Evolutionary conservation across 2,329 filamentous ascomycete genomes (phyloP).

Genomic region (Diaporthe sp.): DNA sequence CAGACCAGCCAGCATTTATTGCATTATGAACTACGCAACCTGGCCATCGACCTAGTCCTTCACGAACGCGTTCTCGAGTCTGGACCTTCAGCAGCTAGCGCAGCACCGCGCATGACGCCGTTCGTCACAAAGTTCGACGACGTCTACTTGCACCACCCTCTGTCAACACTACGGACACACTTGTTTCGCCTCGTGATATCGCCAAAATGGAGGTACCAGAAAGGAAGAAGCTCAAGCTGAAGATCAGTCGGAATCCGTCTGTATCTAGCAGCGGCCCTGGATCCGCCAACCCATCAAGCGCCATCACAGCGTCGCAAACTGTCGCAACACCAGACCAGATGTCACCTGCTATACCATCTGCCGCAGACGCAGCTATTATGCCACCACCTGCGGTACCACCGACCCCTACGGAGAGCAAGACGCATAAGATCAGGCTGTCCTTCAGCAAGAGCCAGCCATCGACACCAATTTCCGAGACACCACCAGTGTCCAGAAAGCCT

Average conservation of each 20-base stretch:
- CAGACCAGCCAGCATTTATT: not conserved
- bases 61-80: not conserved
- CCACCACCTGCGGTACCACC: slow-evolving; percentile 37
- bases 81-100: not conserved
- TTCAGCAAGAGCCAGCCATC: slow-evolving; percentile 43
- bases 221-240: slow-evolving; percentile 38
- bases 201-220: slow-evolving; percentile 37
- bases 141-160: not conserved
- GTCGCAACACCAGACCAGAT: slow-evolving; percentile 36
- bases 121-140: not conserved
- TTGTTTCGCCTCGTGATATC: not conserved
- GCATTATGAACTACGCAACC: slow-evolving; percentile 1
- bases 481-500: slow-evolving; percentile 34
- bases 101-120: slow-evolving; percentile 4
- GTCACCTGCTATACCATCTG: slow-evolving; percentile 16
- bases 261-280: slow-evolving; percentile 35
- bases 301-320: slow-evolving; percentile 14
- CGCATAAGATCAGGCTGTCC: slow-evolving; percentile 45
- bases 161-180: too few species aligned
- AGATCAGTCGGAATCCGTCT: slow-evolving; percentile 36
- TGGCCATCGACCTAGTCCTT: not conserved
- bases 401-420: slow-evolving; percentile 39
- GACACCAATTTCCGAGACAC: slow-evolving; percentile 44
- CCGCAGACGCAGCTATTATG: slow-evolving; percentile 32
- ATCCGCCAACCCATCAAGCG: slow-evolving; percentile 21